Base-by-base conservation (phyloP, 2,329 filamentous ascomycete species). In the Xylaria sp. region DNA sequence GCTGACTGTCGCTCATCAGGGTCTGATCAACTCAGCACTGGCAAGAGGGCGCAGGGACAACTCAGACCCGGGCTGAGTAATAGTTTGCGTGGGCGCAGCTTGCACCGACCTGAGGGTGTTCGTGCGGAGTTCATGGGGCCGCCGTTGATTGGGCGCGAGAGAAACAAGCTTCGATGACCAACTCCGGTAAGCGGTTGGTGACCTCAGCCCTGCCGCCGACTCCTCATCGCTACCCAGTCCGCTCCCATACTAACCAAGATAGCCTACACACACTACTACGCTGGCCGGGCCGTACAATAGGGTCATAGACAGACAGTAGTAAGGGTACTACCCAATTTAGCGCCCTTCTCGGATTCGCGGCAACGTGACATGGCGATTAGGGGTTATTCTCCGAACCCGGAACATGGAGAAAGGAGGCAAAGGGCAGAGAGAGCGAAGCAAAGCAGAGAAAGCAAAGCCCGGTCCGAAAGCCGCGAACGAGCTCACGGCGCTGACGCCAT, bases 401-500 rank as follows among this genome's bases (percentile, higher is more conserved):
- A 20, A 56, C 56, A 37, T 64, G 58, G 52, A 59, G 44, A 8
- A 10, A 48, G 46, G 13, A 44, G 18, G 31, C 8, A 37, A 37
- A 8, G 34, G 31, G 34, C 34, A 37, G 7, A 37, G 51, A 59
- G 44, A 44, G 9, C 50, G 46, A 37, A 44, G 54, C 34, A 44
- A 4, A 55, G 46, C 10, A 62, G 15, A 60, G 54, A 62, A n/a
- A 60, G 54, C 58, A 64, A 60, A 57, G 55, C 44, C 44, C 64
- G 64, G 52, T 37, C 62, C 57, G 57, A 62, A 67, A 57, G 56
- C 62, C 52, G 66, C 51, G 44, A 10, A 2, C 55, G 9, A 25
- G 61, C 51, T 20, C 41, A 44, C 63, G 66, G 67, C 55, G 67
- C 65, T 70, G 67, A 67, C 67, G 67, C 67, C 67, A 69, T 66